phyloP scores from a whole-genome alignment of 83 land plant species.

The Thuja plicata region DNA sequence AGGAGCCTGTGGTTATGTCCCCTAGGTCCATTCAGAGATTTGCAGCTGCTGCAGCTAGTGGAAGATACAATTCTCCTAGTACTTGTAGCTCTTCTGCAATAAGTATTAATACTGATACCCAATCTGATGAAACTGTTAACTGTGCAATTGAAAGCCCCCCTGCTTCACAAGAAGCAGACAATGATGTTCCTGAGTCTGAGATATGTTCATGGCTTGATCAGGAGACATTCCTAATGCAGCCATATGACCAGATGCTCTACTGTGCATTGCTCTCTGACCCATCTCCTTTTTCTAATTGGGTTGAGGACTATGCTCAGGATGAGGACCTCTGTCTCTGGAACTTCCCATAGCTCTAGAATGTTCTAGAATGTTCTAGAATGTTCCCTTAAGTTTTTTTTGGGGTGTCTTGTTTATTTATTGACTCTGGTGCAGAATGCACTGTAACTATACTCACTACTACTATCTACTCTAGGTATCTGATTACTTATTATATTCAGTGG shows the following conservation, averaged over 20 bases:
- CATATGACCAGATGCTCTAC: slow-evolving; percentile 11
- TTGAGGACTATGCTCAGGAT: slow-evolving; percentile 1
- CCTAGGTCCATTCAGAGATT: slow-evolving; percentile 6
- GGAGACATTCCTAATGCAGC: neutral
- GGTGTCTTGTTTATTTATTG: neutral
- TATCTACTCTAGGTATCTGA: neutral
- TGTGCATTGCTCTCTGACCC: neutral
- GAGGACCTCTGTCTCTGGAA: slow-evolving; percentile 11
- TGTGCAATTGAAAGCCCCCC: neutral
- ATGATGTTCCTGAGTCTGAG: neutral
- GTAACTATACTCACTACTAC: neutral
- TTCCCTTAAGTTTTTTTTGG: neutral
- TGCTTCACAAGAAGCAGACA: too few relatives aligned
- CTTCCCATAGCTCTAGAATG: neutral
- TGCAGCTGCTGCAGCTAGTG: slow-evolving; percentile 9
- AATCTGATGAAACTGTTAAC: neutral
- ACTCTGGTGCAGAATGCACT: neutral
- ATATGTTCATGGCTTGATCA: neutral
- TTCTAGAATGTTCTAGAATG: too few relatives aligned
- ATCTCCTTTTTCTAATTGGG: neutral
- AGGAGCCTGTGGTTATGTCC: neutral
- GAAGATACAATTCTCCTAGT: neutral
- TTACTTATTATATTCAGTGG: neutral
- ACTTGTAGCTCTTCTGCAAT: neutral
- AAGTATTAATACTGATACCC: neutral